These are phyloP conservation scores for Entonaema liquescens DNA, from an alignment of 495 filamentous ascomycete genomes.

Conservation along the genomic window DNA sequence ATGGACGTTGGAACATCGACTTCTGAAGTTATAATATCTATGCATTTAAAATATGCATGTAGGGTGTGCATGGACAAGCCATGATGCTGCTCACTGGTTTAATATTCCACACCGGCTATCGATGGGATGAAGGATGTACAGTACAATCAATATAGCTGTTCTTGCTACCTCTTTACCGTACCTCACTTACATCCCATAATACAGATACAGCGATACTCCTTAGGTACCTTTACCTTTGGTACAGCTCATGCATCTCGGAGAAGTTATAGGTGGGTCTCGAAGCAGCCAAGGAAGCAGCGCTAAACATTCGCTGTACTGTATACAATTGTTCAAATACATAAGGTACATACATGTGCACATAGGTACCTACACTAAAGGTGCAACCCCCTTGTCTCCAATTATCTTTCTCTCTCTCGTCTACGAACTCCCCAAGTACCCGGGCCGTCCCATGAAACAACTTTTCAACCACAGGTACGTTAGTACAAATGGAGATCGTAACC, in stretches of 20 bases:
- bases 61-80: slow-evolving; percentile 24
- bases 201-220: neutral
- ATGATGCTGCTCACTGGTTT: neutral
- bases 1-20: slow-evolving; percentile 34
- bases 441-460: neutral
- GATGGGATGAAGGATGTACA: neutral
- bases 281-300: slow-evolving; percentile 20
- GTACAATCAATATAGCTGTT: neutral
- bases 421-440: slow-evolving; percentile 4
- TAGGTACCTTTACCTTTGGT: slow-evolving; percentile 1
- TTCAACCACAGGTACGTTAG: neutral
- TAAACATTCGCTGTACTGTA: neutral
- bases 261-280: slow-evolving; percentile 31
- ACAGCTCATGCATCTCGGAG: slow-evolving; percentile 31
- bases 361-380: neutral
- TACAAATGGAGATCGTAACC: neutral
- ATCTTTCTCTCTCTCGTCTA: neutral
- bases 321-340: neutral
- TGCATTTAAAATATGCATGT: slow-evolving; percentile 42
- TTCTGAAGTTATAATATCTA: slow-evolving; percentile 34
- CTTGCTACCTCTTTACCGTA: too few relatives aligned
- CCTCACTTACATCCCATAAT: too few relatives aligned
- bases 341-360: too few relatives aligned
- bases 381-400: slow-evolving; percentile 1
- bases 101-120: slow-evolving; percentile 6